Base-by-base conservation (phyloP, 805 yeast genomes). In the Saccharomyces paradoxus region DNA sequence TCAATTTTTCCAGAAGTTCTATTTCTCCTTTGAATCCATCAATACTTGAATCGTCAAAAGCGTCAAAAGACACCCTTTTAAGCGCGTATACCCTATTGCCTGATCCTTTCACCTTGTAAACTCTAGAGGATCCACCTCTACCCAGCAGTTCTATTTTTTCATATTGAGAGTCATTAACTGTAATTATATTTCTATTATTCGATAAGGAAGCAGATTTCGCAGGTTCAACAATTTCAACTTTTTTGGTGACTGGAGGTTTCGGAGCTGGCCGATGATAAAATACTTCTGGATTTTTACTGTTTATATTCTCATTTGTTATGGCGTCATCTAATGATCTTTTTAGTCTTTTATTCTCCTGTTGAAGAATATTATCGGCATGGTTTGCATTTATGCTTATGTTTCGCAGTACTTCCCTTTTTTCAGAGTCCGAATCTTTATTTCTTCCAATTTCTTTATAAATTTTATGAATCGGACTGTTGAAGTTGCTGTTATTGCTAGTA, bases 91-190 rank as follows among this genome's bases (percentile, higher is more conserved):
- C 70, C 60, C 79, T 81, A 56, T 81, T 82, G 50, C 77, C 77
- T 80, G 74, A 60, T 80, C 62, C 63, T 51, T 62, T 85, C 1
- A 86, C 94, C 66, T 85, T 87, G 73, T 85, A 91, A 22, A 91
- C 98, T 65, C 86, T 89, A 0, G 97, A 90, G 0, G 97, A 80
- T 0, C 97, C 98, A 27, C 97, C 98, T 67, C 87, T 80, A 4
- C 97, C 98, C 21, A 91, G 68, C 13, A 87, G 73, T 63, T 89
- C 97, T 28, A 87, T 71, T 54, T 85, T 79, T 62, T 86, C 91
- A 65, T 87, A 92, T 47, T 77, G 77, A 32, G 76, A 77, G 1
- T 80, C 82, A 66, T 89, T 87, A 1, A 85, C 79, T 7, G 63
- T 60, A 4, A 78, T 64, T 1, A 68, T 54, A 26, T 53, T 57